Percentiles rank a stretch among this genome's conserved stretches.
Evolutionary conservation across 805 yeast genomes (phyloP).

Genomic region (Candida pseudoglaebosa): DNA sequence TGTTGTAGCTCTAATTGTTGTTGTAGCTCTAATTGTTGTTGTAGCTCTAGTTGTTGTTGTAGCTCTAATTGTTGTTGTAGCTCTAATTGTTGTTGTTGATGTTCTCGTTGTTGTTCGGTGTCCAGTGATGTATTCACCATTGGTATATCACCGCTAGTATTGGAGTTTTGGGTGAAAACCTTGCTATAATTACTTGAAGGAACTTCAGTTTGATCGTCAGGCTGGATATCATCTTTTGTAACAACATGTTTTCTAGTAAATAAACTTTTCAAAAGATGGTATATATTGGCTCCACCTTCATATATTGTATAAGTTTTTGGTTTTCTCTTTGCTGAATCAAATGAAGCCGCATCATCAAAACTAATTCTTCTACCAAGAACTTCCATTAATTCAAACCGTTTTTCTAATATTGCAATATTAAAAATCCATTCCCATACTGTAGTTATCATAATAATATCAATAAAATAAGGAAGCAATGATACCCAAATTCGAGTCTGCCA

Average conservation of each 20-base stretch:
- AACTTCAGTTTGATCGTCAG: constrained; percentile 1
- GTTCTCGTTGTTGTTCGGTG: neutral
- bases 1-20: no score
- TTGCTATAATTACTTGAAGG: neutral
- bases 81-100: no score
- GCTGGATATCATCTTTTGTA: neutral
- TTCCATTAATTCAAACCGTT: constrained; percentile 48
- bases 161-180: neutral
- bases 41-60: no score
- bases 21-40: no score
- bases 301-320: constrained; percentile 1
- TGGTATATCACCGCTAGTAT: neutral
- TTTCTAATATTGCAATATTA: constrained; percentile 49
- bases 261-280: neutral
- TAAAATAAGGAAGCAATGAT: constrained; percentile 36
- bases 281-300: constrained; percentile 3
- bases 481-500: constrained; percentile 50
- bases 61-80: no score
- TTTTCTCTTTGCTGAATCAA: neutral
- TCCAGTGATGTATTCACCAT: neutral
- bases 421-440: constrained; percentile 67
- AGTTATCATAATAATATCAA: constrained; percentile 48
- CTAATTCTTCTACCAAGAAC: constrained; percentile 60
- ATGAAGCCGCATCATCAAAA: constrained; percentile 35
- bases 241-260: constrained; percentile 1